Base-by-base conservation (phyloP, 2,329 filamentous ascomycete species). In the Alternaria burnsii region DNA sequence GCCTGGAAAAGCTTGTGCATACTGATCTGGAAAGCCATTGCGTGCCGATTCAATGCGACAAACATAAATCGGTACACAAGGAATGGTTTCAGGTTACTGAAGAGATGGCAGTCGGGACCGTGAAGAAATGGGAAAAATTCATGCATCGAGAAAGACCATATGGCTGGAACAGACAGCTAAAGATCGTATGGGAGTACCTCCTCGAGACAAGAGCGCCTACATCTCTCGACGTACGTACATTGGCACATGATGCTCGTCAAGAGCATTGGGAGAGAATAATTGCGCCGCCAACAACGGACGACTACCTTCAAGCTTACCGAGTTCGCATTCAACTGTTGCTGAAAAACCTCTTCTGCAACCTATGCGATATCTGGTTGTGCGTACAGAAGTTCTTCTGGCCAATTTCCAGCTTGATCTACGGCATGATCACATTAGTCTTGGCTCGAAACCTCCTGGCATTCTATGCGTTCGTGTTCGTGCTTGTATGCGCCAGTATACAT, bases 101-200 rank as follows among this genome's bases (percentile, higher is more conserved):
- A 38, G 50, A 55, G 5, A 36, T 60, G 36, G 65, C 59, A 10
- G 28, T 52, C 10, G 3, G 42, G 16, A 65, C 61, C 6, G 59
- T 58, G 4, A n/a, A 63, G 41, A 60, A 56, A 28, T 69, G 65
- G 65, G 57, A 44, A 10, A 10, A 12, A 4, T 69, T 69, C 22
- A 58, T 68, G 55, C 34, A 46, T 2, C n/a, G 24, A 7, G 42
- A 59, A 22, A 47, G 52, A 32, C 67, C 67, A 14, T 68, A 69
- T 44, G 24, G 46, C n/a, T 61, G 44, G 36, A 34, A 36, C 1
- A 36, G 59, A 8, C 22, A 51, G 18, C 24, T 69, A 5, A 64
- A 18, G 12, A 42, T 52, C 5, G 6, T 64, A 10, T 69, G 67
- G 67, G 32, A 9, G 9, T 44, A 60, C 34, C 16, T 61, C 18